phyloP scores from a whole-genome alignment of 345 rosid species.

The Alliaria petiolata region DNA sequence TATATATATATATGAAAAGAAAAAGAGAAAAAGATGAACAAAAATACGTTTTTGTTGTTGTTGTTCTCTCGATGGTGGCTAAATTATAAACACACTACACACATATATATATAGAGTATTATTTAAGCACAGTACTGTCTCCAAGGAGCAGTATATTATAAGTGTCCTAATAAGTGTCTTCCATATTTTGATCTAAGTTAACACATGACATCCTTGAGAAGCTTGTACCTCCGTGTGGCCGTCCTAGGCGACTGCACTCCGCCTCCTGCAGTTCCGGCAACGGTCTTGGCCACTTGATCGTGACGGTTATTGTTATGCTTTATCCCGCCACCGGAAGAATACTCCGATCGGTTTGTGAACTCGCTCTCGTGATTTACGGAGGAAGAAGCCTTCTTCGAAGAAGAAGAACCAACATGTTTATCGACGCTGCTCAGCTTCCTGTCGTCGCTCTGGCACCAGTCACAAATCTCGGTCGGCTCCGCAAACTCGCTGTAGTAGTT shows the following conservation, averaged over 20 bases:
- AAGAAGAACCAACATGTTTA: constrained; percentile 42
- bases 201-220: constrained; percentile 96
- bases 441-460: constrained; percentile 78
- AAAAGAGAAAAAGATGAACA: no score
- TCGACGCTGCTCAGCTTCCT: constrained; percentile 35
- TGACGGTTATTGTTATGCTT: constrained; percentile 48
- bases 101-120: no score
- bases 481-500: constrained; percentile 65
- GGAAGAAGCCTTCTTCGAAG: constrained; percentile 38
- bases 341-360: constrained; percentile 45
- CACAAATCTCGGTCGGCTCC: constrained; percentile 58
- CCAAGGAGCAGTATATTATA: no score
- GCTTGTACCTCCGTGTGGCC: constrained; percentile 92
- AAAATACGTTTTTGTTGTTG: no score
- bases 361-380: constrained; percentile 27
- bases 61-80: no score
- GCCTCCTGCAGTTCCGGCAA: constrained; percentile 38
- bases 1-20: no score
- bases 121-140: no score
- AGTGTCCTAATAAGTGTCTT: not conserved
- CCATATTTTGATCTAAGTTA: not conserved
- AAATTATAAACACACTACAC: not conserved
- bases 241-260: constrained; percentile 73
- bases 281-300: constrained; percentile 31
- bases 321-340: constrained; percentile 44